phyloP scores from a whole-genome alignment of 257 asterid species.

The Solanum virginianum region DNA sequence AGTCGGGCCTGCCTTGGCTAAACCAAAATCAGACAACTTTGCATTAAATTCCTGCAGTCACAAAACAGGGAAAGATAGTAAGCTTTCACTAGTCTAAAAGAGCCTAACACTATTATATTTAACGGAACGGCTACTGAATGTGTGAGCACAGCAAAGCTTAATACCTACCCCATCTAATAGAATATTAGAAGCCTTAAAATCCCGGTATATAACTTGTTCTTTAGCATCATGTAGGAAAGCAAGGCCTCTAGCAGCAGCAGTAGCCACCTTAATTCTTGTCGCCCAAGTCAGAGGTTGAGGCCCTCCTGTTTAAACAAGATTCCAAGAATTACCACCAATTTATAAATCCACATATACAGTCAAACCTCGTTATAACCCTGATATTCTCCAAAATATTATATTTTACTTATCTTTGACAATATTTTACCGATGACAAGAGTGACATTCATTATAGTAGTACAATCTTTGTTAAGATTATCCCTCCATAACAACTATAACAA shows the following conservation, averaged over 20 bases:
- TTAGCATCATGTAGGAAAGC: conserved; percentile 77
- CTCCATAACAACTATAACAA: background rate
- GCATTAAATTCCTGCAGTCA: conserved; percentile 68
- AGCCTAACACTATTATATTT: background rate
- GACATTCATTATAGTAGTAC: background rate
- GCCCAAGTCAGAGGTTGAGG: conserved; percentile 79
- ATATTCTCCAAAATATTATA: background rate
- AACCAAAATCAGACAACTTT: conserved; percentile 76
- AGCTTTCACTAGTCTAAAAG: background rate
- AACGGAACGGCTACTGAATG: background rate
- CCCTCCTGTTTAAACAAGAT: conserved; percentile 45
- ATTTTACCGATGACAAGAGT: background rate
- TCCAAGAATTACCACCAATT: background rate
- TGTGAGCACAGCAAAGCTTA: background rate
- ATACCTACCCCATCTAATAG: conserved; percentile 68
- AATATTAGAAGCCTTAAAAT: conserved; percentile 83
- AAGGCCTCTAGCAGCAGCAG: conserved; percentile 84
- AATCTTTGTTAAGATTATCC: background rate
- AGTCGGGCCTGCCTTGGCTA: conserved; percentile 90
- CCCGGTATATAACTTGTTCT: conserved; percentile 75
- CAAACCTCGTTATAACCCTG: background rate
- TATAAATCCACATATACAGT: background rate
- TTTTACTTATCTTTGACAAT: background rate
- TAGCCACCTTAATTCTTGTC: conserved; percentile 72
- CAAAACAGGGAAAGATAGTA: background rate